Evolutionary conservation across 768 basidiomycete species (phyloP).

Genomic region (Saitozyma sp.): DNA sequence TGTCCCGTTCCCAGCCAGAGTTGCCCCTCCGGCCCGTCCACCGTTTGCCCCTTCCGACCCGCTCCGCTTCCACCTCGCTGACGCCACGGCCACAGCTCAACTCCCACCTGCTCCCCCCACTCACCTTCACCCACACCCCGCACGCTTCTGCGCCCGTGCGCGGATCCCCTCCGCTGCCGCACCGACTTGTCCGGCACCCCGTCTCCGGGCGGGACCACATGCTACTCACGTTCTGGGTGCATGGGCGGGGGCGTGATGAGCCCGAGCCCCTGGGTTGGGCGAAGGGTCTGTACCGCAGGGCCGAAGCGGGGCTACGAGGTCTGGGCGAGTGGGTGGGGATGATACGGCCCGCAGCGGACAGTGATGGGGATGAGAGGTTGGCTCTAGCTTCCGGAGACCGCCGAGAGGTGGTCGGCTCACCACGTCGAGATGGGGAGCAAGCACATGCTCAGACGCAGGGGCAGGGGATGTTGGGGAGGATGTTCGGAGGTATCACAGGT

Average conservation of each 20-base stretch:
- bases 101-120: conserved; percentile 48
- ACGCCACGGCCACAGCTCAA: conserved; percentile 33
- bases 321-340: conserved; percentile 17
- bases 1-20: too few species aligned
- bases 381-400: neutral
- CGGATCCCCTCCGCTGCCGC: conserved; percentile 42
- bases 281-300: conserved; percentile 12
- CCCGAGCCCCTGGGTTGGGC: conserved; percentile 39
- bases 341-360: conserved; percentile 3
- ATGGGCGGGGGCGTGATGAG: conserved; percentile 47
- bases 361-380: neutral
- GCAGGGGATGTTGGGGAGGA: conserved; percentile 10
- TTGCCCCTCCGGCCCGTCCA: too few species aligned
- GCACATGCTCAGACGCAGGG: neutral
- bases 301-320: conserved; percentile 19
- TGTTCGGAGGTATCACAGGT: conserved; percentile 36
- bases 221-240: conserved; percentile 51
- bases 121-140: conserved; percentile 51
- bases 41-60: too few species aligned
- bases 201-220: conserved; percentile 48
- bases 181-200: conserved; percentile 42
- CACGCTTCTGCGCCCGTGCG: conserved; percentile 41
- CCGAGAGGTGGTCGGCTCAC: neutral
- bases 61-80: too few species aligned
- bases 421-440: too few species aligned